Evolutionary conservation across 148 eudicot genomes (phyloP).

Genomic region (Gaultheria prostrata): DNA sequence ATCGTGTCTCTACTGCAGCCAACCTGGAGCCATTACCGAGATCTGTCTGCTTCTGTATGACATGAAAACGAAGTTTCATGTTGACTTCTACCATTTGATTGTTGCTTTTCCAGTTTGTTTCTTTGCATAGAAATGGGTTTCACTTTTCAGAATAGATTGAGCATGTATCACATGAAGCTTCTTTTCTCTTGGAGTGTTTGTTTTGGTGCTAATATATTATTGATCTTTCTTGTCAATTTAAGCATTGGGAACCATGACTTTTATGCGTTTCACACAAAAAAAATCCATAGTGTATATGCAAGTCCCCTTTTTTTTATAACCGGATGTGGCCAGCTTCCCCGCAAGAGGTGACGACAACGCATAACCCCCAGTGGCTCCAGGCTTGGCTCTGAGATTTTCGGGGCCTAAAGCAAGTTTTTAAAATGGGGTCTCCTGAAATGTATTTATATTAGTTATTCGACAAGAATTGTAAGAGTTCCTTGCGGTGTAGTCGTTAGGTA

Average conservation of each 20-base stretch:
- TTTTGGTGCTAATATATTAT: background rate
- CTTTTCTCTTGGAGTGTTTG: too few relatives aligned
- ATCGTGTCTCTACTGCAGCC: background rate
- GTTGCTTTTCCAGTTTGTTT: background rate
- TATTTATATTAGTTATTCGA: too few relatives aligned
- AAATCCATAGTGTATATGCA: background rate
- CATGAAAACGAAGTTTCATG: background rate
- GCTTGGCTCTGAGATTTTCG: too few relatives aligned
- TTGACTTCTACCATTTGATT: background rate
- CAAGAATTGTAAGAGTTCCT: too few relatives aligned
- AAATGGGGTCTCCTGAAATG: too few relatives aligned
- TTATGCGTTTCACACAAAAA: background rate
- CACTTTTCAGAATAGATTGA: background rate
- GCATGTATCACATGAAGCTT: too few relatives aligned
- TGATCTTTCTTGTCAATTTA: background rate
- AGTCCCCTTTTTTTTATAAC: too few relatives aligned
- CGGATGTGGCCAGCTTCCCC: too few relatives aligned
- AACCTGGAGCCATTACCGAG: background rate
- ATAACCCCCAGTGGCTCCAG: too few relatives aligned
- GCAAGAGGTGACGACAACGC: too few relatives aligned
- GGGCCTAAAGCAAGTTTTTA: too few relatives aligned
- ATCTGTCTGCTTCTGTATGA: background rate
- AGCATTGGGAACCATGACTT: background rate
- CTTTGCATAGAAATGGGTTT: background rate
- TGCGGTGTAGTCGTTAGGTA: too few relatives aligned